Conservation (phyloP, 495 filamentous ascomycete species). For the Emericellopsis terricola region DNA sequence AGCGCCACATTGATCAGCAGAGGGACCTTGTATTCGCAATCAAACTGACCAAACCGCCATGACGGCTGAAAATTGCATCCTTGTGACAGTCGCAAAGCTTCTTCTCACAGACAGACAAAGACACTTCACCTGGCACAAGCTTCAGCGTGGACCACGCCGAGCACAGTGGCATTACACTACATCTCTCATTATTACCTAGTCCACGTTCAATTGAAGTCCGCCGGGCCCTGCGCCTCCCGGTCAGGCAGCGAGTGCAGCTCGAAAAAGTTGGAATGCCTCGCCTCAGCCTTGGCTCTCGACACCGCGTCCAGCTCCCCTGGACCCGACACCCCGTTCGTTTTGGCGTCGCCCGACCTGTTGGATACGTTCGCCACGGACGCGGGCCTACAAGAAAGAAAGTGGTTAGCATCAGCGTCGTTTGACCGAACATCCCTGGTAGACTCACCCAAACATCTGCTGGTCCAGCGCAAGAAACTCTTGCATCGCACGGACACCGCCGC, state of each 20-base stretch:
- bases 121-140: no score
- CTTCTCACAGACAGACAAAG: no score
- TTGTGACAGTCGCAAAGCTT: no score
- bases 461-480: slow-evolving; percentile 78
- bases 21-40: no score
- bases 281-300: slow-evolving; percentile 41
- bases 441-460: slow-evolving; percentile 68
- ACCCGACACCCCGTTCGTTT: slow-evolving; percentile 40
- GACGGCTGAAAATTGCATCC: no score
- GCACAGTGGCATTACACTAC: no score
- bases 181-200: neutral
- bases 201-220: slow-evolving; percentile 16
- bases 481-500: slow-evolving; percentile 65
- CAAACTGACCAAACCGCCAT: no score
- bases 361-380: slow-evolving; percentile 27
- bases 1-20: no score
- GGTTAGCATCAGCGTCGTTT: neutral
- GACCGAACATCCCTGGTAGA: no score
- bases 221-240: slow-evolving; percentile 19
- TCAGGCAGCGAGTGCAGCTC: slow-evolving; percentile 38
- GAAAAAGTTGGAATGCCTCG: slow-evolving; percentile 45
- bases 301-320: slow-evolving; percentile 47
- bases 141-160: no score
- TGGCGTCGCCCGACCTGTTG: slow-evolving; percentile 26
- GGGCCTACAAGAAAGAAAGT: slow-evolving; percentile 17